Percentiles rank a stretch among this genome's conserved stretches.
These are phyloP conservation scores for Plasmodium gaboni DNA, from an alignment of 169 alveolate genomes.

Conservation along the genomic window DNA sequence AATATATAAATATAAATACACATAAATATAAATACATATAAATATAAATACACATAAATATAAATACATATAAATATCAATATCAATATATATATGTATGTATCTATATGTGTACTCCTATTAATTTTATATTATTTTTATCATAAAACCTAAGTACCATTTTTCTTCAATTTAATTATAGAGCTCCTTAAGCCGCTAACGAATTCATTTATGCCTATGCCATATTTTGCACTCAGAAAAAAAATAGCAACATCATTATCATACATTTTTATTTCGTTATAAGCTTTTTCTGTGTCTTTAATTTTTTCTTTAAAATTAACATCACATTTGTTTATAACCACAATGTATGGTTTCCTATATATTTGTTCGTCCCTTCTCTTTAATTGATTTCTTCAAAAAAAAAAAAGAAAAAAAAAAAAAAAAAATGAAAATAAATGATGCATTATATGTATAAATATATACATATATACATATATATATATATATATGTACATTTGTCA, in stretches of 20 bases:
- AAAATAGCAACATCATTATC: conserved; percentile 30
- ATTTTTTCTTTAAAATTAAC: conserved; percentile 51
- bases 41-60: too few relatives aligned
- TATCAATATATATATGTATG: too few relatives aligned
- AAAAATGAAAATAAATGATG: neutral
- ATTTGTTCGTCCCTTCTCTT: conserved; percentile 29
- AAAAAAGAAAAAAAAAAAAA: neutral
- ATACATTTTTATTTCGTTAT: conserved; percentile 23
- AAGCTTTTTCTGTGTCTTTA: conserved; percentile 50
- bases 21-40: too few relatives aligned
- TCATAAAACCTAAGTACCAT: neutral
- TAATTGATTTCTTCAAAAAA: conserved; percentile 25
- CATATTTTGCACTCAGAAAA: conserved; percentile 69
- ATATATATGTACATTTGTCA: neutral
- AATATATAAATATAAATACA: too few relatives aligned
- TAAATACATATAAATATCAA: too few relatives aligned
- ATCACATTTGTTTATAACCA: conserved; percentile 72
- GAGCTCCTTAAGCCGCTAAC: conserved; percentile 32
- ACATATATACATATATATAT: neutral
- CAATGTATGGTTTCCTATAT: conserved; percentile 50
- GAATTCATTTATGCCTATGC: conserved; percentile 54
- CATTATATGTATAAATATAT: neutral
- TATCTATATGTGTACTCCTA: too few relatives aligned
- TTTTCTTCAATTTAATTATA: conserved; percentile 47
- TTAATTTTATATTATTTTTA: too few relatives aligned